Conservation (phyloP, 2,329 filamentous ascomycete species). For the Fusarium sp. region DNA sequence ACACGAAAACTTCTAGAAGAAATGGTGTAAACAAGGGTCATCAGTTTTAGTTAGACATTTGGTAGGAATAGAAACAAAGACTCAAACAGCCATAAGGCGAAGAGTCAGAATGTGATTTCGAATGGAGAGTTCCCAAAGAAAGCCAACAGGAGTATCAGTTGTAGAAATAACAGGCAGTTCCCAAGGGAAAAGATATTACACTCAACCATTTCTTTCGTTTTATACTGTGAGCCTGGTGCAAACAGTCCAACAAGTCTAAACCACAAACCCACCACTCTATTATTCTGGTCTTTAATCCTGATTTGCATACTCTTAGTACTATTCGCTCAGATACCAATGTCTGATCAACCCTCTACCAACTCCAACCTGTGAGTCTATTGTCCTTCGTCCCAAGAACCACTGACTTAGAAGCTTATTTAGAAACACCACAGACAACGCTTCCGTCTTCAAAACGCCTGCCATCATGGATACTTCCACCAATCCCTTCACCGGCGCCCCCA, state of each 20-base stretch:
- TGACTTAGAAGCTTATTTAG: background rate
- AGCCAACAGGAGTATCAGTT: background rate
- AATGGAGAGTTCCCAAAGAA: background rate
- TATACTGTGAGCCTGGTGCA: slow-evolving; percentile 4
- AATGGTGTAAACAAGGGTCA: background rate
- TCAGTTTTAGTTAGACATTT: background rate
- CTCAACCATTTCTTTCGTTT: background rate
- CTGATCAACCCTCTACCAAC: background rate
- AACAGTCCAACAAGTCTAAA: background rate
- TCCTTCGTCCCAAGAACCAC: background rate
- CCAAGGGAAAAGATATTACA: background rate
- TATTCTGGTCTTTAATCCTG: background rate
- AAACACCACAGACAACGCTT: background rate
- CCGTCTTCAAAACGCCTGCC: background rate
- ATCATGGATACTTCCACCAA: slow-evolving; percentile 28
- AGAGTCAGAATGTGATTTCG: slow-evolving; percentile 14
- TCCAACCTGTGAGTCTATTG: slow-evolving; percentile 6
- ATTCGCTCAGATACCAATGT: background rate
- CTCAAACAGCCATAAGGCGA: background rate
- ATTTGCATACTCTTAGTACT: background rate
- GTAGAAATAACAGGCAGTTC: slow-evolving; percentile 7
- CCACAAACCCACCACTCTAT: background rate
- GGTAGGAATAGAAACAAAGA: slow-evolving; percentile 9
- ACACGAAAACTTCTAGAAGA: slow-evolving; percentile 1
- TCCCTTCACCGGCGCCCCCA: slow-evolving; percentile 1